These are phyloP conservation scores for Baorangia bicolor DNA, from an alignment of 768 basidiomycete species.

Conservation along the genomic window DNA sequence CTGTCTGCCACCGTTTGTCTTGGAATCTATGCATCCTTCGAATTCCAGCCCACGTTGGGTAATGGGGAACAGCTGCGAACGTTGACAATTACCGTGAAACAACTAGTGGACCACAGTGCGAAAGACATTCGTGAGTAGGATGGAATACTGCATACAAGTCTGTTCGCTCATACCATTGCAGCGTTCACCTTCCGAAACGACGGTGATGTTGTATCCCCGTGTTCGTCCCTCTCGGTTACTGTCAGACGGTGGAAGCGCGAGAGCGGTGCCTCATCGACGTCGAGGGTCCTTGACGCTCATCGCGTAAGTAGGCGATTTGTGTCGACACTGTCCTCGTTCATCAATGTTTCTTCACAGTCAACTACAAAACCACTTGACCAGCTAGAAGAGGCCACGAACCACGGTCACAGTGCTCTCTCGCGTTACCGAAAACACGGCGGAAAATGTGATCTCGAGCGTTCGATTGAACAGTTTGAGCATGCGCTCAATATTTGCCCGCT, in stretches of 20 bases:
- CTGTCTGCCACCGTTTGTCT: background rate
- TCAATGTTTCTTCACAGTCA: background rate
- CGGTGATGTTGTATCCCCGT: background rate
- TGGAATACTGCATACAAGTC: no score
- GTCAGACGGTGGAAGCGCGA: background rate
- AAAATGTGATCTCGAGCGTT: background rate
- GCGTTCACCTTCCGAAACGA: background rate
- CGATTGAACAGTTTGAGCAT: background rate
- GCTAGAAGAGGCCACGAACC: background rate
- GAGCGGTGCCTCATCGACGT: background rate
- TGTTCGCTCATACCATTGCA: background rate
- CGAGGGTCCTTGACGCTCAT: background rate
- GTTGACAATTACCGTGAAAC: background rate
- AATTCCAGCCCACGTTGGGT: conserved; percentile 4
- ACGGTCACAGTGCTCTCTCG: background rate
- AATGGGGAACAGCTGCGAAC: background rate
- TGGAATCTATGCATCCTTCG: background rate
- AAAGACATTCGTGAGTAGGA: background rate
- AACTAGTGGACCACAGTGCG: background rate
- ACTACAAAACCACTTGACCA: no score
- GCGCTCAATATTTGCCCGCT: conserved; percentile 2
- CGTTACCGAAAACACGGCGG: background rate
- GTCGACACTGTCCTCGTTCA: background rate
- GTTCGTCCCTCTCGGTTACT: background rate
- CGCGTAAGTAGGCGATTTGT: background rate